These are phyloP conservation scores for Pyrenophora teres DNA, from an alignment of 2,329 filamentous ascomycete genomes.

Conservation along the genomic window DNA sequence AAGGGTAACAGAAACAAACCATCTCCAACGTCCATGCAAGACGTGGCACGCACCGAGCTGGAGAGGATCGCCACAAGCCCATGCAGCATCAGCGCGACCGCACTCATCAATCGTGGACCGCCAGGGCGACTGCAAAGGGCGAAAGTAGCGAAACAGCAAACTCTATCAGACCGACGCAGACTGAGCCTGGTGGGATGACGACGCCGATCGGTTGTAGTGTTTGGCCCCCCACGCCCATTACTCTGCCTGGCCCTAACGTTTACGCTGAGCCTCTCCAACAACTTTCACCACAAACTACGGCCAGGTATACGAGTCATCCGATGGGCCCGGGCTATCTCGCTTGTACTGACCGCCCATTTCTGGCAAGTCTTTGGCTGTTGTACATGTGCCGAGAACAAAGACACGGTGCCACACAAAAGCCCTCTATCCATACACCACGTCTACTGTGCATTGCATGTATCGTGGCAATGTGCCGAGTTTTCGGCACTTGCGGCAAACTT, in stretches of 20 bases:
- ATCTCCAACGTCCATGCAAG: slow-evolving; percentile 30
- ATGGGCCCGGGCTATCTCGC: not conserved
- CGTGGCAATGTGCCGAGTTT: slow-evolving; percentile 19
- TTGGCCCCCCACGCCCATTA: slow-evolving; percentile 32
- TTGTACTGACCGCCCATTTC: not conserved
- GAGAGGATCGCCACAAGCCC: slow-evolving; percentile 34
- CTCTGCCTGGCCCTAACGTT: slow-evolving; percentile 15
- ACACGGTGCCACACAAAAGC: not conserved
- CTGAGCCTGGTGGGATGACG: slow-evolving; percentile 12
- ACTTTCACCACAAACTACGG: slow-evolving; percentile 6
- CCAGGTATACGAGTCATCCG: not conserved
- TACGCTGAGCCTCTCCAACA: slow-evolving; percentile 19
- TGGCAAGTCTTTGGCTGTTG: slow-evolving; percentile 4
- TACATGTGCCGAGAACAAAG: not conserved
- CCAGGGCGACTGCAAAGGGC: slow-evolving; percentile 9
- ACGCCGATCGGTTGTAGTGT: slow-evolving; percentile 13
- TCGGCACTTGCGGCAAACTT: slow-evolving; percentile 28
- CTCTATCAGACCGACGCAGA: not conserved
- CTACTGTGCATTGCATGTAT: slow-evolving; percentile 2
- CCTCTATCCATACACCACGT: not conserved
- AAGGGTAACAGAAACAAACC: slow-evolving; percentile 25
- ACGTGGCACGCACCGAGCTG: slow-evolving; percentile 39
- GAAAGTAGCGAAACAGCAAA: not conserved
- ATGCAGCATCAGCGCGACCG: slow-evolving; percentile 29
- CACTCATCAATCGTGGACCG: slow-evolving; percentile 18